Base-by-base conservation (phyloP, 768 basidiomycete genomes). In the Xerocomus spinulosus region DNA sequence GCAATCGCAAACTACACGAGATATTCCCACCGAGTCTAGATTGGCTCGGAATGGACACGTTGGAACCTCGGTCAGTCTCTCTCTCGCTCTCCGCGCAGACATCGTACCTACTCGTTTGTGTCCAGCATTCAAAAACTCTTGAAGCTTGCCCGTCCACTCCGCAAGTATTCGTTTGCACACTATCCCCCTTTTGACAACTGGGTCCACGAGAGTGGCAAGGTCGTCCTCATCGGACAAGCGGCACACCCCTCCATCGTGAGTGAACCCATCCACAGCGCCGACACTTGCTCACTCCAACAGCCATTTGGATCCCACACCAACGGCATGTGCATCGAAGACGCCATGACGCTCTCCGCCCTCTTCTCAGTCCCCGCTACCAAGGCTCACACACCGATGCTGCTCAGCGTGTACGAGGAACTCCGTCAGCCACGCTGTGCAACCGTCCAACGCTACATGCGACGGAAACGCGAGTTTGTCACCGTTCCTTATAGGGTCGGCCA, bases 201-300 rank as follows among this genome's bases (percentile, higher is more conserved):
- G 64, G 74, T 76, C 2, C 78, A 80, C 52, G 75, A 78, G 23
- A 64, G 68, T 5, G 76, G 74, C 9, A 70, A 70, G 43, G 68
- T 81, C 2, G 77, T 79, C 14, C 57, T 83, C 6, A 66, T 80
- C 18, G 82, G 81, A 26, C 77, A 82, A 52, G 80, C 81, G 1
- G 79, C 77, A 2, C 81, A 83, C n/a, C n/a, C n/a, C n/a, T 60
- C 78, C 82, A 3, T 63, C 76, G 29, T 59, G 75, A 53, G 81
- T 78, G 42, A 52, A 56, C 45, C 9, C 15, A n/a, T 25, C 17
- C 32, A 20, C 32, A 15, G 33, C 28, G 5, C 20, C 10, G 4
- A 12, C 14, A 21, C 9, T 17, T 34, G 4, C 1, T 14, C 13
- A 5, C 12, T 12, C 3, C 23, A 35, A 28, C 15, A 83, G 81